Base-by-base conservation (phyloP, 2,329 filamentous ascomycete species). In the Byssochlamys sp. region DNA sequence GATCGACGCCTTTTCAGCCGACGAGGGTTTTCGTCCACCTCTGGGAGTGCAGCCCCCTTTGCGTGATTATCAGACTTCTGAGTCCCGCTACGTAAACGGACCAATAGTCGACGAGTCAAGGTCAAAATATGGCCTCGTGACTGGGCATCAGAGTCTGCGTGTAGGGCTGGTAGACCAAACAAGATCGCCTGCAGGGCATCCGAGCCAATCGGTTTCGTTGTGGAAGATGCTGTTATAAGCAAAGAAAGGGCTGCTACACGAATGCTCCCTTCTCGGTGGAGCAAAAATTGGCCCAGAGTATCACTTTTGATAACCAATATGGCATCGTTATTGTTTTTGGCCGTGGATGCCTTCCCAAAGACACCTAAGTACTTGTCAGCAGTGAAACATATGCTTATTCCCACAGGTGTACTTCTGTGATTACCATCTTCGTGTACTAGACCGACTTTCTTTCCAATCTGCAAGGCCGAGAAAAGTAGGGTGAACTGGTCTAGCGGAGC, bases 71-170 rank as follows among this genome's bases (percentile, higher is more conserved):
- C 61, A 31, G 65, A 60, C n/a, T 57, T 62, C 53, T 66, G 79
- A 19, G 87, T 83, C 9, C 86, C 82, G 26, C 85, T 85, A 62
- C 87, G 81, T 3, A 95, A 76, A 50, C 91, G 85, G 65, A 88
- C 86, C 58, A 91, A 83, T 69, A 97, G 84, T 64, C 86, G 85
- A 60, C 89, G 86, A 2, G 87, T 84, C 60, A 89, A 82, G 26
- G 85, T 84, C 27, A 92, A 79, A 1, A 95, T 80, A 63, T 95
- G 90, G 58, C 91, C 87, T 57, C 94, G 84, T 62, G 91, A 88
- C 65, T 92, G 90, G 4, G 92, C 86, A 68, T 96, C 91, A 0
- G 89, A 85, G 61, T 96, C 91, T 2, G 90, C 84, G 68, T 95
- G 87, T 61, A 92, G 84, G 14, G 86, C 81, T 1, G 82, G 80